Percentiles rank a stretch among this genome's conserved stretches.
phyloP scores from a whole-genome alignment of 306 rosid genomes.

The Amphicarpaea edgeworthii region DNA sequence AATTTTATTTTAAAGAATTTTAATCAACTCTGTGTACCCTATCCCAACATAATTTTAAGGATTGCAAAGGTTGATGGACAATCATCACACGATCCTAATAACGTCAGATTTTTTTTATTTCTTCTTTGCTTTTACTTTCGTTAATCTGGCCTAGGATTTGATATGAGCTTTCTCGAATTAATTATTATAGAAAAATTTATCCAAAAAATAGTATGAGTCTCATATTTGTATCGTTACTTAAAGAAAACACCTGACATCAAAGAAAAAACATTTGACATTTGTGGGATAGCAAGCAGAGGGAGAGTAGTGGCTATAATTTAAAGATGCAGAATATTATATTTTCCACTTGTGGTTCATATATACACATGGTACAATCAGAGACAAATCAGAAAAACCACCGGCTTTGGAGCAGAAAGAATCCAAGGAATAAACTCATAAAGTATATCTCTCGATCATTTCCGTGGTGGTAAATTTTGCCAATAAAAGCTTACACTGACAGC shows the following conservation, averaged over 20 bases:
- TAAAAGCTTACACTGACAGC: slow-evolving; percentile 32
- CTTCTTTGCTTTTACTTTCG: too few relatives aligned
- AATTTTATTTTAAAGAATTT: too few relatives aligned
- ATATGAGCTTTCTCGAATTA: too few relatives aligned
- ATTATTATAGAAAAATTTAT: too few relatives aligned
- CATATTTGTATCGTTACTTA: too few relatives aligned
- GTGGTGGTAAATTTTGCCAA: slow-evolving; percentile 39
- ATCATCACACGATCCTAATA: too few relatives aligned
- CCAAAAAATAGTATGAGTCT: too few relatives aligned
- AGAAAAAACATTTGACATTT: slow-evolving; percentile 14
- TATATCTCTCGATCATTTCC: slow-evolving; percentile 35
- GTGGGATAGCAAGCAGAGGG: slow-evolving; percentile 21
- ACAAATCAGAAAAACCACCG: slow-evolving; percentile 44
- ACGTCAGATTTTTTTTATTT: too few relatives aligned
- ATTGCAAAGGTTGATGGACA: too few relatives aligned
- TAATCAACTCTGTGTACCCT: too few relatives aligned
- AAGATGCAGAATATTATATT: slow-evolving; percentile 53
- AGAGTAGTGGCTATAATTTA: slow-evolving; percentile 49
- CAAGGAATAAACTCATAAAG: slow-evolving; percentile 43
- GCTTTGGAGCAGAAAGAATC: slow-evolving; percentile 52
- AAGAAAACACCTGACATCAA: neutral
- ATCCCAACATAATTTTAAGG: too few relatives aligned
- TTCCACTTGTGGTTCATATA: slow-evolving; percentile 43
- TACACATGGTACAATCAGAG: slow-evolving; percentile 6
- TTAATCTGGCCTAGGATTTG: too few relatives aligned